These are phyloP conservation scores for Xylaria sp. DNA, from an alignment of 2,329 filamentous ascomycete genomes.

Conservation along the genomic window DNA sequence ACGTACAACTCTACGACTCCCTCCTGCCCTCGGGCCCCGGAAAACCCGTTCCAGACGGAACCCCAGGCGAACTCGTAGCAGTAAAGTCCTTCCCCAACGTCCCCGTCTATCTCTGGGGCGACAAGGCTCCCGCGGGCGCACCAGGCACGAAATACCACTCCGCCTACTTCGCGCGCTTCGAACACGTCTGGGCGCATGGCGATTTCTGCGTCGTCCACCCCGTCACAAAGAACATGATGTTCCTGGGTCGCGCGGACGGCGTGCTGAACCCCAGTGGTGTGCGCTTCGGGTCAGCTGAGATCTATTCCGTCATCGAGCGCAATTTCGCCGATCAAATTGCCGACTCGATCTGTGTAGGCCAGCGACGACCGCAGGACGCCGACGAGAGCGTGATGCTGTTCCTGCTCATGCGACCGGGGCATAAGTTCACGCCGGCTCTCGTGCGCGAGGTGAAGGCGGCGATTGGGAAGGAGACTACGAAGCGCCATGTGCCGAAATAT, in stretches of 20 bases:
- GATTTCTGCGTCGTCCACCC: conserved; percentile 73
- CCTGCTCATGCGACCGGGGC: conserved; percentile 51
- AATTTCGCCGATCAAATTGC: conserved; percentile 57
- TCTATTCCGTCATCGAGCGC: conserved; percentile 68
- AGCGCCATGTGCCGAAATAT: conserved; percentile 71
- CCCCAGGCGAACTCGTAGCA: conserved; percentile 69
- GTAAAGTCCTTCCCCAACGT: conserved; percentile 69
- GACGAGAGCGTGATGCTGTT: conserved; percentile 55
- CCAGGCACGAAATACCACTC: conserved; percentile 53
- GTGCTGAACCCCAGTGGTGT: conserved; percentile 76
- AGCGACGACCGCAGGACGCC: conserved; percentile 54
- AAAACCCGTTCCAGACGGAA: conserved; percentile 48
- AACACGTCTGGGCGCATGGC: conserved; percentile 73
- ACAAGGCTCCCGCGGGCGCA: conserved; percentile 37
- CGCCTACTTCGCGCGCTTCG: conserved; percentile 58
- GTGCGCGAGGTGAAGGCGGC: conserved; percentile 56
- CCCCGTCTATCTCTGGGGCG: conserved; percentile 61
- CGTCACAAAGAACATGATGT: conserved; percentile 56
- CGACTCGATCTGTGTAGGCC: conserved; percentile 76
- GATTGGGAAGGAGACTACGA: conserved; percentile 62
- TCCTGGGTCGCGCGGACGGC: conserved; percentile 69
- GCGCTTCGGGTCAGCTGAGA: conserved; percentile 73
- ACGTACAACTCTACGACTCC: conserved; percentile 58
- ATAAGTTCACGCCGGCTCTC: conserved; percentile 49
- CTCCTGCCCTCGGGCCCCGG: conserved; percentile 46